Percentiles rank a stretch among this genome's conserved stretches.
Evolutionary conservation across 192 early-diverging fungal genomes (phyloP).

Genomic region (Backusella sp.): DNA sequence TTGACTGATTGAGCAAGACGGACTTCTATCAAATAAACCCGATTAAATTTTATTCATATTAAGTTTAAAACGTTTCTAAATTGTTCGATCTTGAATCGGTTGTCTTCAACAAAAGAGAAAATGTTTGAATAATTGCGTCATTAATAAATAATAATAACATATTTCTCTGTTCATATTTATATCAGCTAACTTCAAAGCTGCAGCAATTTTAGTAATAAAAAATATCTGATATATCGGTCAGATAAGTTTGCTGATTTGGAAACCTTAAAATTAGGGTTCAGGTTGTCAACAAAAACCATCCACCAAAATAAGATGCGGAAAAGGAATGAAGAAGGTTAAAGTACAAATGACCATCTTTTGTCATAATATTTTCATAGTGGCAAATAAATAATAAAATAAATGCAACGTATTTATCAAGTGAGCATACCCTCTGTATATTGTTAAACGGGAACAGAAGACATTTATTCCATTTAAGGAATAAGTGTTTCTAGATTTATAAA

Average conservation of each 20-base stretch:
- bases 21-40: too few relatives aligned
- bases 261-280: neutral
- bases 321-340: neutral
- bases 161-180: neutral
- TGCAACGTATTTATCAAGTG: too few relatives aligned
- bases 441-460: neutral
- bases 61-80: neutral
- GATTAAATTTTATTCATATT: neutral
- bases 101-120: neutral
- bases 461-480: neutral
- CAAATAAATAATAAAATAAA: neutral
- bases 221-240: neutral
- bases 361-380: neutral
- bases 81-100: neutral
- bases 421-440: neutral
- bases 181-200: neutral
- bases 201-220: neutral
- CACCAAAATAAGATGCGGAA: neutral
- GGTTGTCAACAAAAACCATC: too few relatives aligned
- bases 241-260: neutral
- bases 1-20: too few relatives aligned
- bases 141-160: neutral
- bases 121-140: neutral
- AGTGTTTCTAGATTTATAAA: neutral
- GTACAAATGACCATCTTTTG: neutral